Conservation (phyloP, 2,329 filamentous ascomycete genomes). For the Sclerotinia glacialis region DNA sequence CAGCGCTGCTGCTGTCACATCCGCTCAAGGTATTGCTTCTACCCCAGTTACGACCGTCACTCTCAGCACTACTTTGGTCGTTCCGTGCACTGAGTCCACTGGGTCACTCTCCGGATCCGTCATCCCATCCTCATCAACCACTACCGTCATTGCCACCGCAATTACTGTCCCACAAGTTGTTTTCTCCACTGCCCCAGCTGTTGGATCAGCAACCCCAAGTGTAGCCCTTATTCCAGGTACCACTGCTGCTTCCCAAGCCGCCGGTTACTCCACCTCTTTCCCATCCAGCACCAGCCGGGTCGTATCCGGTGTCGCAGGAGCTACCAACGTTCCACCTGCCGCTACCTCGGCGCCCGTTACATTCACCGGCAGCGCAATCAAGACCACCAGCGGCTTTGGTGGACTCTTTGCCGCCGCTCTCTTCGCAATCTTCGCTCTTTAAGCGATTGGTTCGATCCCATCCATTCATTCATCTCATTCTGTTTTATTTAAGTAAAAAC, state of each 20-base stretch:
- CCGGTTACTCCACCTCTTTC: slow-evolving; percentile 29
- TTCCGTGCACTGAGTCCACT: slow-evolving; percentile 47
- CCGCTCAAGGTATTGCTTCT: slow-evolving; percentile 34
- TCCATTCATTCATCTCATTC: slow-evolving; percentile 10
- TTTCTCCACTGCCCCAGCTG: slow-evolving; percentile 41
- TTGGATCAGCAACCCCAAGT: slow-evolving; percentile 22
- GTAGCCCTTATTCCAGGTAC: slow-evolving; percentile 43
- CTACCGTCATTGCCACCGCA: slow-evolving; percentile 47
- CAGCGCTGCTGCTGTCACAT: slow-evolving; percentile 25
- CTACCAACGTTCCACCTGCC: slow-evolving; percentile 32
- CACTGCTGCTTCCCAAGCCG: slow-evolving; percentile 25
- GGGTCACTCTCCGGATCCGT: slow-evolving; percentile 42
- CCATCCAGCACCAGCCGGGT: slow-evolving; percentile 20
- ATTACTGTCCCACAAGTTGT: slow-evolving; percentile 53
- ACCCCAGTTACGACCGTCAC: slow-evolving; percentile 49
- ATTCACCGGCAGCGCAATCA: slow-evolving; percentile 39
- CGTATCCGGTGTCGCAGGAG: slow-evolving; percentile 18
- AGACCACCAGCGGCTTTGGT: slow-evolving; percentile 32
- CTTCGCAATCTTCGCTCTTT: slow-evolving; percentile 34
- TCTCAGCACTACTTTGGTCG: slow-evolving; percentile 51
- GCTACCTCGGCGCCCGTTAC: slow-evolving; percentile 35
- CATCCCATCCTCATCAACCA: slow-evolving; percentile 52
- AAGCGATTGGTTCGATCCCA: slow-evolving; percentile 15
- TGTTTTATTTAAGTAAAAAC: slow-evolving; percentile 7
- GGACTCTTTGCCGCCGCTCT: slow-evolving; percentile 32